These are phyloP conservation scores for Golubevia pallescens DNA, from an alignment of 1,284 basidiomycete genomes.

Conservation along the genomic window DNA sequence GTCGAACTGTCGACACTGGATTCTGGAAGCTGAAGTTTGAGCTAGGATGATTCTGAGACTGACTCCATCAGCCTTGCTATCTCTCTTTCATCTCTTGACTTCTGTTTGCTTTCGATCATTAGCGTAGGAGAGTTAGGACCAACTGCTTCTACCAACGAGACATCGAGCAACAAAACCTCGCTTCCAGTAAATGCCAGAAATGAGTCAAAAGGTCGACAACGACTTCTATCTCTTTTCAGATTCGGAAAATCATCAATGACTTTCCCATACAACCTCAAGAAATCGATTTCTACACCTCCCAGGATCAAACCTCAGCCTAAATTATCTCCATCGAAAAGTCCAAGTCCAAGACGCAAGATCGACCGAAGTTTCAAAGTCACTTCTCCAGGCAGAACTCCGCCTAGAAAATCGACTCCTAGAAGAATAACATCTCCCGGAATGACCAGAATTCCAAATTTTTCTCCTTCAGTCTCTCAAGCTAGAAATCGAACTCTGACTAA, in stretches of 20 bases:
- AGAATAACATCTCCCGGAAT: not conserved
- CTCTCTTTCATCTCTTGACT: not conserved
- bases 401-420: not conserved
- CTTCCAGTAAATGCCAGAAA: not conserved
- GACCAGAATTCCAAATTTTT: not conserved
- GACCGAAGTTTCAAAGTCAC: not conserved
- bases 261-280: too few species aligned
- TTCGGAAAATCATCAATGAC: not conserved
- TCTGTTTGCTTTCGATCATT: not conserved
- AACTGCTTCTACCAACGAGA: too few species aligned
- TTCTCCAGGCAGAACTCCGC: not conserved
- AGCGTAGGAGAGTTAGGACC: too few species aligned
- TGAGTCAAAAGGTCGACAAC: not conserved
- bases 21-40: too few species aligned
- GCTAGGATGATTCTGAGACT: not conserved
- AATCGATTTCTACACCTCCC: not conserved
- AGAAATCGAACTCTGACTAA: not conserved
- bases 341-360: not conserved
- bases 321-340: not conserved
- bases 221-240: not conserved
- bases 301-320: not conserved
- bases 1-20: too few species aligned
- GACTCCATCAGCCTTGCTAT: not conserved
- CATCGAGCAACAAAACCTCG: not conserved
- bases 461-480: not conserved